Evolutionary conservation across 2,329 filamentous ascomycete species (phyloP).

Genomic region (Calonectria leucothoes): DNA sequence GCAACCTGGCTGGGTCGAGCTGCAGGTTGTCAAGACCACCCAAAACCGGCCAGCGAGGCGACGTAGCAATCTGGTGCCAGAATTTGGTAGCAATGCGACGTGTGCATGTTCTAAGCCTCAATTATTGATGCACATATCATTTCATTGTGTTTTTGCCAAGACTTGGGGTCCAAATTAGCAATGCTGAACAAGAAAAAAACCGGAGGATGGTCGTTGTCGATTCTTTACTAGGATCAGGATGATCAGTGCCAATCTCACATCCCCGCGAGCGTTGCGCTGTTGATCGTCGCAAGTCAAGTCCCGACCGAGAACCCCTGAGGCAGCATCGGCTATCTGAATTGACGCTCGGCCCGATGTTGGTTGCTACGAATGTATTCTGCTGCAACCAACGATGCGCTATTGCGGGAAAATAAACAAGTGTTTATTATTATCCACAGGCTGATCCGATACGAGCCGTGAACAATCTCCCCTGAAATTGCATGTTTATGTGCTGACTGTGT

Average conservation of each 20-base stretch:
- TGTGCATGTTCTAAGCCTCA: background rate
- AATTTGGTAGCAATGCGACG: background rate
- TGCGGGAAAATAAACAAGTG: background rate
- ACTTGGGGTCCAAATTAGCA: background rate
- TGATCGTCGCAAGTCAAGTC: background rate
- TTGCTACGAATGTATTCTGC: background rate
- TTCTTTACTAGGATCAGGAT: background rate
- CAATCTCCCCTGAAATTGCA: conserved; percentile 15
- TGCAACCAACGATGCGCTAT: background rate
- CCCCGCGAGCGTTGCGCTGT: background rate
- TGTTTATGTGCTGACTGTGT: conserved; percentile 4
- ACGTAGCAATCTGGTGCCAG: background rate
- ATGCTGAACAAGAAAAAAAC: background rate
- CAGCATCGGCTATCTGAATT: background rate
- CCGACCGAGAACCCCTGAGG: background rate
- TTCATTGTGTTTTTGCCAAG: background rate
- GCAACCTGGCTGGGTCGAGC: background rate
- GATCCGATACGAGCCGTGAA: conserved; percentile 18
- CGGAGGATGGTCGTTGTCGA: background rate
- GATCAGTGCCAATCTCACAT: conserved; percentile 3
- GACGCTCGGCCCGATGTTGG: background rate
- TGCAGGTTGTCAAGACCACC: background rate
- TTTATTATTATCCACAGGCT: conserved; percentile 5
- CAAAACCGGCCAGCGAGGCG: background rate
- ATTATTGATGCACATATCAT: background rate